A percentile compares a stretch with the other conserved stretches of the same genome.
phyloP scores from a whole-genome alignment of 305 asterid species.

The Rubia balearica region DNA sequence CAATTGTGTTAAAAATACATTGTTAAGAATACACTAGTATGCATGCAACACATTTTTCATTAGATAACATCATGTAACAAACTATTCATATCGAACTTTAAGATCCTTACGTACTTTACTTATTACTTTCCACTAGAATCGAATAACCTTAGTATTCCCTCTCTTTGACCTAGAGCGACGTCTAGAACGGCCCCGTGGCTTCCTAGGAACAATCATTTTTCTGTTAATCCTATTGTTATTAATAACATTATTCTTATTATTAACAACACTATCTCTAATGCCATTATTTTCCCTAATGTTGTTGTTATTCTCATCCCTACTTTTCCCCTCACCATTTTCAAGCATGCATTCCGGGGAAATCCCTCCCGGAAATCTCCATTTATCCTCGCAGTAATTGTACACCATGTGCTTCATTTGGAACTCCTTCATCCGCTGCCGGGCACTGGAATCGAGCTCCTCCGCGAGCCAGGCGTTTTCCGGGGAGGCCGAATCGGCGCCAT shows the following conservation, averaged over 20 bases:
- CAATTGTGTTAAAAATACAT: no score
- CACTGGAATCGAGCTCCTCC: conserved; percentile 40
- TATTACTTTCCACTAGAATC: no score
- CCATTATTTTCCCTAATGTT: background rate
- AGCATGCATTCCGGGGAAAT: background rate
- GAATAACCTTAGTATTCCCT: background rate
- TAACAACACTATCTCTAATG: background rate
- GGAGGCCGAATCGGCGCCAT: background rate
- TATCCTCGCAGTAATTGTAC: conserved; percentile 53
- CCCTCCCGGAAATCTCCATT: conserved; percentile 36
- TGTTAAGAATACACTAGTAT: no score
- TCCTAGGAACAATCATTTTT: background rate
- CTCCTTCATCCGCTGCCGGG: conserved; percentile 29
- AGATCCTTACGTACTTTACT: no score
- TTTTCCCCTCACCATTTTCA: background rate
- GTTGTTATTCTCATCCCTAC: background rate
- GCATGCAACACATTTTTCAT: no score
- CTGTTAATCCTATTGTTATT: background rate
- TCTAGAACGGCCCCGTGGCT: background rate
- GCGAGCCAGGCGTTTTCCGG: conserved; percentile 32
- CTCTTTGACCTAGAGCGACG: conserved; percentile 1
- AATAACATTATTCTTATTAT: background rate
- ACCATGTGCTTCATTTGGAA: conserved; percentile 46
- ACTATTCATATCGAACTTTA: no score
- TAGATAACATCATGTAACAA: no score